phyloP scores from a whole-genome alignment of 495 filamentous ascomycete species.

The Astrocystis sublimbata region DNA sequence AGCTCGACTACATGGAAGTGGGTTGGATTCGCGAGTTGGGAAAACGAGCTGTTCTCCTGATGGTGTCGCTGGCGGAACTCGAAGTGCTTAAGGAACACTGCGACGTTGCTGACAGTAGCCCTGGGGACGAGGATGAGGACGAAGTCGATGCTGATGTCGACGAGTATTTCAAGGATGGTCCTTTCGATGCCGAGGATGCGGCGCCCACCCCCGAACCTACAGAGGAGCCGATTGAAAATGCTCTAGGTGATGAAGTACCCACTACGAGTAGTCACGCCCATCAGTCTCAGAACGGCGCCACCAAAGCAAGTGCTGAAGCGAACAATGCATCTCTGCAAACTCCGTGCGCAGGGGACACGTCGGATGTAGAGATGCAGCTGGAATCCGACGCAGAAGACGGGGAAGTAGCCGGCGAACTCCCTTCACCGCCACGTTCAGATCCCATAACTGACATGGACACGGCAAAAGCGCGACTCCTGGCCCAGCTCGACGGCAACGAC shows the following conservation, averaged over 20 bases:
- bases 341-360: constrained; percentile 4
- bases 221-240: constrained; percentile 1
- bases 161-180: constrained; percentile 20
- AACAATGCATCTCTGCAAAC: neutral
- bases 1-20: constrained; percentile 59
- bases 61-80: constrained; percentile 53
- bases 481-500: constrained; percentile 40
- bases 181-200: constrained; percentile 30
- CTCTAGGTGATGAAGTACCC: neutral
- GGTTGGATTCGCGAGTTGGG: constrained; percentile 59
- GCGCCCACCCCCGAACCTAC: constrained; percentile 18
- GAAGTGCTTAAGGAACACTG: constrained; percentile 41
- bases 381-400: constrained; percentile 35
- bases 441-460: constrained; percentile 51
- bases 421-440: constrained; percentile 29
- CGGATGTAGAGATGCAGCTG: constrained; percentile 44
- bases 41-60: constrained; percentile 57
- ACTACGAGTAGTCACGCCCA: neutral
- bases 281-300: neutral
- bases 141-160: constrained; percentile 31
- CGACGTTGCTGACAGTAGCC: constrained; percentile 33
- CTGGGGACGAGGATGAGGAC: constrained; percentile 27
- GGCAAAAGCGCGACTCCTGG: constrained; percentile 60
- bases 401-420: constrained; percentile 40
- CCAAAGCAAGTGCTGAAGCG: neutral